Conservation (phyloP, 73 alveolate genomes). For the Paramecium tetraurelia region DNA sequence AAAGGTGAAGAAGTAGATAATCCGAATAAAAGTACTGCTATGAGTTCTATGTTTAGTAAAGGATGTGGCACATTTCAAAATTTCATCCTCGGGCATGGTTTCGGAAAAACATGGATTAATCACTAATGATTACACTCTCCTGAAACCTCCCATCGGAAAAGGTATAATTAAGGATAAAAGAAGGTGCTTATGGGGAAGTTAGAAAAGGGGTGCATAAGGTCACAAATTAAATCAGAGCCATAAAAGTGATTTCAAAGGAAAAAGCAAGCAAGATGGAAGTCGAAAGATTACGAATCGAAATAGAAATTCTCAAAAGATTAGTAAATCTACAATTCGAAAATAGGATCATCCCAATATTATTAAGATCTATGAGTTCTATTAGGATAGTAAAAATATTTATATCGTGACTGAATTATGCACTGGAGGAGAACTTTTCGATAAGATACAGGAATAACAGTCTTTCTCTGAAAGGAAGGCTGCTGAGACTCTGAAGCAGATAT, state of each 20-base stretch:
- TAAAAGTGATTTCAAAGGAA: slow-evolving; percentile 72
- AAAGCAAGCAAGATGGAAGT: slow-evolving; percentile 66
- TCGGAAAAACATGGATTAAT: slow-evolving; percentile 52
- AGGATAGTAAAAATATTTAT: slow-evolving; percentile 68
- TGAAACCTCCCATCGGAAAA: slow-evolving; percentile 64
- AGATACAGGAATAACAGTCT: slow-evolving; percentile 54
- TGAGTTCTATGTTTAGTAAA: background rate
- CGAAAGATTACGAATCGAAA: slow-evolving; percentile 69
- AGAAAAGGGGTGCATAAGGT: slow-evolving; percentile 74
- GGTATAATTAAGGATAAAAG: background rate
- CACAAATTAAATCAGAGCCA: slow-evolving; percentile 71
- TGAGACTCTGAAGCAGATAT: slow-evolving; percentile 71
- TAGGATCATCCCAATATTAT: slow-evolving; percentile 83
- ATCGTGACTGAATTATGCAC: slow-evolving; percentile 78
- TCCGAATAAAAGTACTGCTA: slow-evolving; percentile 27
- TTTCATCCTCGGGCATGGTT: slow-evolving; percentile 48
- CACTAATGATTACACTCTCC: slow-evolving; percentile 42
- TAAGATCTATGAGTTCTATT: slow-evolving; percentile 72
- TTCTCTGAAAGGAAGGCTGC: slow-evolving; percentile 75
- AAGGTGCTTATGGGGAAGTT: slow-evolving; percentile 84
- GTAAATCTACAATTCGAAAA: slow-evolving; percentile 57
- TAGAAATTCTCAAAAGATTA: slow-evolving; percentile 73
- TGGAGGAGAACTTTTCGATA: slow-evolving; percentile 82
- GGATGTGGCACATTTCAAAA: slow-evolving; percentile 33
- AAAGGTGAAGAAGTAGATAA: slow-evolving; percentile 6